These are phyloP conservation scores for Aspergillus puulaauensis DNA, from an alignment of 2,329 filamentous ascomycete genomes.

Conservation along the genomic window DNA sequence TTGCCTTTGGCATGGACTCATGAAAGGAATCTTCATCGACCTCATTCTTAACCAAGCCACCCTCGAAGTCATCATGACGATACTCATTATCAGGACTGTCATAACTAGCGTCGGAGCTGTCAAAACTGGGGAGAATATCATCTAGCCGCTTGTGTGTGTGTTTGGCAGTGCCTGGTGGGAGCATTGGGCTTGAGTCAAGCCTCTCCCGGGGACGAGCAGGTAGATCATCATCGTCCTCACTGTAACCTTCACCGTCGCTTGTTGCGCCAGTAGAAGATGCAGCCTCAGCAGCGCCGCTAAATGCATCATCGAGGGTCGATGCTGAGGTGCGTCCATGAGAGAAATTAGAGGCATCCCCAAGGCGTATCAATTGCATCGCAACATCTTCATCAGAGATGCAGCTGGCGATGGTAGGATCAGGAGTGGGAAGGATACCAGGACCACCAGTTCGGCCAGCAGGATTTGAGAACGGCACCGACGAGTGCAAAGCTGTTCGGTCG, in stretches of 20 bases:
- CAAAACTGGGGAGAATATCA: conserved; percentile 56
- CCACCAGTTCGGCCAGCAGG: conserved; percentile 39
- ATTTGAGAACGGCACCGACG: conserved; percentile 40
- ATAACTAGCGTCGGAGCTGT: conserved; percentile 61
- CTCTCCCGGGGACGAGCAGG: conserved; percentile 45
- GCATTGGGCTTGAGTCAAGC: conserved; percentile 41
- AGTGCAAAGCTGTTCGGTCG: conserved; percentile 59
- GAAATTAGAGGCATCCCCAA: conserved; percentile 90
- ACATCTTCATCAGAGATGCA: conserved; percentile 98
- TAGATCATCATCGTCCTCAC: conserved; percentile 62
- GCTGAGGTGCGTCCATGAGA: conserved; percentile 91
- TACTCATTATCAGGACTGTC: conserved; percentile 58
- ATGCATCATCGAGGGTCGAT: conserved; percentile 88
- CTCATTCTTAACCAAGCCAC: conserved; percentile 55
- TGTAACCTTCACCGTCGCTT: conserved; percentile 66
- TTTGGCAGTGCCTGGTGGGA: conserved; percentile 46
- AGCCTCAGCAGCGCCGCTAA: conserved; percentile 83
- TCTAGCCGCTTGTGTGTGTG: conserved; percentile 51
- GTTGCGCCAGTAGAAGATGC: conserved; percentile 83
- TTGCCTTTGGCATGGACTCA: conserved; percentile 38
- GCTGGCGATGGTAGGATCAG: conserved; percentile 94
- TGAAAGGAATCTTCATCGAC: conserved; percentile 46
- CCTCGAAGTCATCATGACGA: conserved; percentile 54
- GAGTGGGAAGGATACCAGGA: conserved; percentile 76
- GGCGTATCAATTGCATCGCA: conserved; percentile 91